A percentile compares a stretch with the other conserved stretches of the same genome.
Evolutionary conservation across 306 rosid species (phyloP).

Genomic region (Cucumis melo): DNA sequence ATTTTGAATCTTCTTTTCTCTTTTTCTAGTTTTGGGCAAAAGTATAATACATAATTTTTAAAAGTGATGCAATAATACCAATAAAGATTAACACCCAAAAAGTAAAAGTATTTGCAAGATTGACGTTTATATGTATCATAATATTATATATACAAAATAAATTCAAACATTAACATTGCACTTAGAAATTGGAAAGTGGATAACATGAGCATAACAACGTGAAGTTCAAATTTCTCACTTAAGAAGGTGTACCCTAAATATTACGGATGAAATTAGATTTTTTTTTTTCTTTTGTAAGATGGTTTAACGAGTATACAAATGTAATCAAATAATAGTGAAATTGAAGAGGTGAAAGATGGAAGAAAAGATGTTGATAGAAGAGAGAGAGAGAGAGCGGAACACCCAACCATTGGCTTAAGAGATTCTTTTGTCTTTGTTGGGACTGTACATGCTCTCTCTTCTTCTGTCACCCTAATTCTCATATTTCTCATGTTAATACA

Average conservation of each 20-base stretch:
- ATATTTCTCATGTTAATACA: not conserved
- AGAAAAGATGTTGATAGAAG: constrained; percentile 72
- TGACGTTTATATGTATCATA: too few relatives aligned
- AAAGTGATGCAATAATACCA: not conserved
- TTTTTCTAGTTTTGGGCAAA: too few relatives aligned
- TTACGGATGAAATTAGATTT: too few relatives aligned
- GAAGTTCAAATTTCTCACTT: not conserved
- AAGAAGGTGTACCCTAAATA: not conserved
- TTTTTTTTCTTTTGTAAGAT: too few relatives aligned
- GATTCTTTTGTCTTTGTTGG: constrained; percentile 46
- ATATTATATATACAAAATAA: too few relatives aligned
- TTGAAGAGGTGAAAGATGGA: too few relatives aligned
- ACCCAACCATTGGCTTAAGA: constrained; percentile 34
- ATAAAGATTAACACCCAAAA: not conserved
- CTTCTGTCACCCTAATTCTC: constrained; percentile 47
- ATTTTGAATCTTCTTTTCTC: too few relatives aligned
- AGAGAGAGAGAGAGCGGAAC: constrained; percentile 99
- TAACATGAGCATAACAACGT: too few relatives aligned
- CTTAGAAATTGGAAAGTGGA: too few relatives aligned
- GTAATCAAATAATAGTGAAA: not conserved
- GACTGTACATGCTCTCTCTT: constrained; percentile 58
- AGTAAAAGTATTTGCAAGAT: not conserved
- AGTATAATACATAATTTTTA: too few relatives aligned
- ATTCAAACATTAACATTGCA: not conserved
- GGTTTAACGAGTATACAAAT: too few relatives aligned